These are phyloP conservation scores for Barnettozyma wickerhamii DNA, from an alignment of 805 yeast genomes.

Conservation along the genomic window DNA sequence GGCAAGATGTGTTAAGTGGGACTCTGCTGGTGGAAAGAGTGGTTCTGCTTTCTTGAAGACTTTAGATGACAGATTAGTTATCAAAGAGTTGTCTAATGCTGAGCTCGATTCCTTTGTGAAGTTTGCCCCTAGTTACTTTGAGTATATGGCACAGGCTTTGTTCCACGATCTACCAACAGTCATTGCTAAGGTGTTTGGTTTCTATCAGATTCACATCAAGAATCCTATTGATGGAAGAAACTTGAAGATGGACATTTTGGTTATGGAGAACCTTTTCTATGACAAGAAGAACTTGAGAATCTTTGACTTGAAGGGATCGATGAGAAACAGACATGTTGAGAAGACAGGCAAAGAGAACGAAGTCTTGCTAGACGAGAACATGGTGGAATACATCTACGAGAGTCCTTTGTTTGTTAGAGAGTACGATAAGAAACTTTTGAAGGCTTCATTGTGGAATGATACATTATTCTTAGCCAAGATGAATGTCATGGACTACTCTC, in stretches of 20 bases:
- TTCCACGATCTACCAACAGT: constrained; percentile 95
- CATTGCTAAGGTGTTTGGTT: constrained; percentile 90
- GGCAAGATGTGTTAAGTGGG: constrained; percentile 93
- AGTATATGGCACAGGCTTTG: constrained; percentile 90
- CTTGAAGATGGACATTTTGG: constrained; percentile 83
- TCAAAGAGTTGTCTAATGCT: constrained; percentile 81
- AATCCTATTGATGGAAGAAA: constrained; percentile 72
- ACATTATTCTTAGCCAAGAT: constrained; percentile 89
- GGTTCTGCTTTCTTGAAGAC: constrained; percentile 94
- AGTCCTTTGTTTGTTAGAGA: constrained; percentile 93
- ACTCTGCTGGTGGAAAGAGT: constrained; percentile 93
- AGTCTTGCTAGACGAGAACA: constrained; percentile 91
- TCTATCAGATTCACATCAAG: constrained; percentile 87
- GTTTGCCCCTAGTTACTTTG: constrained; percentile 95
- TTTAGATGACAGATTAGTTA: constrained; percentile 80
- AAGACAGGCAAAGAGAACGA: constrained; percentile 96
- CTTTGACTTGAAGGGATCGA: constrained; percentile 95
- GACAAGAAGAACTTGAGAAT: constrained; percentile 77
- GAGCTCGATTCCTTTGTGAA: constrained; percentile 92
- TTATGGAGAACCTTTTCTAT: constrained; percentile 94
- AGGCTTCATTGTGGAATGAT: constrained; percentile 94
- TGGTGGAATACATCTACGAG: constrained; percentile 97
- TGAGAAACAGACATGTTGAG: constrained; percentile 94
- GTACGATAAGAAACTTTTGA: constrained; percentile 76
- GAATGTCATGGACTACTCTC: constrained; percentile 98